Percentiles rank a stretch among this genome's conserved stretches.
These are phyloP conservation scores for Lentinula novae-zelandiae DNA, from an alignment of 1,284 basidiomycete genomes.

Conservation along the genomic window DNA sequence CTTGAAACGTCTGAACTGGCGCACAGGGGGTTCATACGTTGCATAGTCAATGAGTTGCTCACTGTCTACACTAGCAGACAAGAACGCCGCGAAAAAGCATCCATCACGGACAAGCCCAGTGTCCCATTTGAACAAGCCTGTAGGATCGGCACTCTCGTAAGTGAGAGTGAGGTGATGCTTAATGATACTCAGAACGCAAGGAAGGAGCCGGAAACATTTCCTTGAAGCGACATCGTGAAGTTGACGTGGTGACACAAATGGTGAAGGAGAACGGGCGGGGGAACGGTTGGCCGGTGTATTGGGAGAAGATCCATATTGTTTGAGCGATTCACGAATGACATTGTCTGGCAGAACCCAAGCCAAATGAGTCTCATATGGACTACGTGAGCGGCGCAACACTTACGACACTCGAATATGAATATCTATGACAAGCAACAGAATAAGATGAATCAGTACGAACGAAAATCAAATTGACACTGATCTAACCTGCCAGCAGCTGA, in stretches of 20 bases:
- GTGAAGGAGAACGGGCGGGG: slow-evolving; percentile 37
- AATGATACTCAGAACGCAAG: slow-evolving; percentile 59
- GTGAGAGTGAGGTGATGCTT: slow-evolving; percentile 49
- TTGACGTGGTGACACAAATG: slow-evolving; percentile 25
- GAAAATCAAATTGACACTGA: slow-evolving; percentile 6
- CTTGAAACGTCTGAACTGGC: slow-evolving; percentile 35
- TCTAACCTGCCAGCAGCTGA: slow-evolving; percentile 66
- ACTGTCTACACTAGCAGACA: slow-evolving; percentile 54
- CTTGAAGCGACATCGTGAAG: slow-evolving; percentile 43
- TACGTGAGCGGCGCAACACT: slow-evolving; percentile 29
- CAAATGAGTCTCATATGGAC: slow-evolving; percentile 5
- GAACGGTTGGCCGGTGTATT: slow-evolving; percentile 13
- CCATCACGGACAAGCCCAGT: slow-evolving; percentile 77
- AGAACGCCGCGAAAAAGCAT: slow-evolving; percentile 73
- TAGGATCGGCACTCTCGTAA: slow-evolving; percentile 25
- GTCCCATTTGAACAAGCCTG: slow-evolving; percentile 75
- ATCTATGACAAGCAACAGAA: slow-evolving; percentile 40
- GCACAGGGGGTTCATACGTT: slow-evolving; percentile 22
- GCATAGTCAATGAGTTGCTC: slow-evolving; percentile 25
- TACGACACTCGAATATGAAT: slow-evolving; percentile 76
- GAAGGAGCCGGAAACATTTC: slow-evolving; percentile 48
- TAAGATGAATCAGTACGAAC: slow-evolving; percentile 7
- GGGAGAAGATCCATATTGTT: slow-evolving; percentile 38
- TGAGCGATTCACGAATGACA: slow-evolving; percentile 60
- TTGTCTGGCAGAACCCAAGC: slow-evolving; percentile 41